Evolutionary conservation across 129 eudicot genomes (phyloP).

Genomic region (carrot (Daucus carota)): DNA sequence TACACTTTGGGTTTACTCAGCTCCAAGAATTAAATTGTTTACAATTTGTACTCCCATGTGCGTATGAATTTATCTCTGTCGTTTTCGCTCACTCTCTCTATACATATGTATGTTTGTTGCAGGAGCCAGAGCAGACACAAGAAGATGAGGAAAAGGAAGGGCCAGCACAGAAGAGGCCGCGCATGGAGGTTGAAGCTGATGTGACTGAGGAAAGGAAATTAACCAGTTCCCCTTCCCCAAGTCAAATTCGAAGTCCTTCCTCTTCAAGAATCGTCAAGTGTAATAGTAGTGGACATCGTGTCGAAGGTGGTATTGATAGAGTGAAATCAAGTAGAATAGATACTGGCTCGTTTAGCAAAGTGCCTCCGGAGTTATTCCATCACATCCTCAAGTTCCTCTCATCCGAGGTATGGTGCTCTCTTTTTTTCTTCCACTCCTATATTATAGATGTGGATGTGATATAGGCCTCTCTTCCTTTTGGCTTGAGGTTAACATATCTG

Average conservation of each 20-base stretch:
- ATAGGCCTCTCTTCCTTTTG: slow-evolving; percentile 12
- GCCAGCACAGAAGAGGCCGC: slow-evolving; percentile 39
- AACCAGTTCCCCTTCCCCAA: slow-evolving; percentile 10
- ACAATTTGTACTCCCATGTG: neutral
- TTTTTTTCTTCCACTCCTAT: slow-evolving; percentile 42
- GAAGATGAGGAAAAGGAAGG: slow-evolving; percentile 35
- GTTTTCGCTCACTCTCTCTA: neutral
- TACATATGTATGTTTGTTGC: neutral
- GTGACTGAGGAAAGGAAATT: slow-evolving; percentile 11
- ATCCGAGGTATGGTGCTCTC: slow-evolving; percentile 56
- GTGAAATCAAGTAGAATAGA: slow-evolving; percentile 48
- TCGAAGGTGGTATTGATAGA: slow-evolving; percentile 6
- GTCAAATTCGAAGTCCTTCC: slow-evolving; percentile 10
- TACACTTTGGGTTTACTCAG: neutral
- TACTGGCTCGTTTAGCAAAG: slow-evolving; percentile 49
- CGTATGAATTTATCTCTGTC: neutral
- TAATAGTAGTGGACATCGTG: slow-evolving; percentile 5
- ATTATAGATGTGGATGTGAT: neutral
- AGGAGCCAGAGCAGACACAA: slow-evolving; percentile 27
- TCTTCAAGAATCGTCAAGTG: slow-evolving; percentile 2
- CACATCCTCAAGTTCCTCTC: slow-evolving; percentile 89
- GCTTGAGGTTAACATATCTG: neutral
- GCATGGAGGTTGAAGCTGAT: slow-evolving; percentile 32
- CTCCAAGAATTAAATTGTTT: neutral
- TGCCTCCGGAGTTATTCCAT: slow-evolving; percentile 77